These are phyloP conservation scores for Carex myosuroides DNA, from an alignment of 176 grass and related monocot genomes.

Conservation along the genomic window DNA sequence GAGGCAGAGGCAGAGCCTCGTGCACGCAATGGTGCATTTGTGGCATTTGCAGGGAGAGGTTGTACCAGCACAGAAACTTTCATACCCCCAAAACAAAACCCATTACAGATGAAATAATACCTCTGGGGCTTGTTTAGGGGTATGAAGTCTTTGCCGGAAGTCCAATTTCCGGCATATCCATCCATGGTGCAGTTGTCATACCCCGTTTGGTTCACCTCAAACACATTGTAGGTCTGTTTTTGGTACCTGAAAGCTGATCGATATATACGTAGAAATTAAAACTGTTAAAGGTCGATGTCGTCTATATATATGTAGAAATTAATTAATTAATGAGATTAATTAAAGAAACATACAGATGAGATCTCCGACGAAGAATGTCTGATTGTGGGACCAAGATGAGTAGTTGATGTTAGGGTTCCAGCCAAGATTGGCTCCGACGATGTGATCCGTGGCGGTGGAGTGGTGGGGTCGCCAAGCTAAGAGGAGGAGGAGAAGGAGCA, in stretches of 20 bases:
- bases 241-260: constrained; percentile 70
- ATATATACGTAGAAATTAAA: too few relatives aligned
- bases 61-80: constrained; percentile 53
- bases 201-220: constrained; percentile 80
- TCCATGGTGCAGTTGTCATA: constrained; percentile 88
- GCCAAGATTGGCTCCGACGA: constrained; percentile 65
- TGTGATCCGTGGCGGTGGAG: constrained; percentile 65
- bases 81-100: constrained; percentile 70
- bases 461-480: not conserved
- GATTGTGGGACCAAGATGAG: constrained; percentile 71
- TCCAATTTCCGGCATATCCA: constrained; percentile 75
- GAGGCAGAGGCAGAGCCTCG: not conserved
- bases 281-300: too few relatives aligned
- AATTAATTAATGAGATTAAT: too few relatives aligned
- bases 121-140: constrained; percentile 32
- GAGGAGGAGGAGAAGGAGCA: constrained; percentile 13
- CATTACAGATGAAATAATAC: constrained; percentile 88
- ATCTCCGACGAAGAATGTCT: constrained; percentile 68
- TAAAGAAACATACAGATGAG: constrained; percentile 57
- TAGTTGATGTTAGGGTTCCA: constrained; percentile 99
- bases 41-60: not conserved
- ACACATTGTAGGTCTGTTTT: constrained; percentile 74
- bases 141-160: constrained; percentile 90
- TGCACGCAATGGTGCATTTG: not conserved
- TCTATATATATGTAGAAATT: too few relatives aligned